These are phyloP conservation scores for Pulveroboletus frians DNA, from an alignment of 768 basidiomycete species.

Conservation along the genomic window DNA sequence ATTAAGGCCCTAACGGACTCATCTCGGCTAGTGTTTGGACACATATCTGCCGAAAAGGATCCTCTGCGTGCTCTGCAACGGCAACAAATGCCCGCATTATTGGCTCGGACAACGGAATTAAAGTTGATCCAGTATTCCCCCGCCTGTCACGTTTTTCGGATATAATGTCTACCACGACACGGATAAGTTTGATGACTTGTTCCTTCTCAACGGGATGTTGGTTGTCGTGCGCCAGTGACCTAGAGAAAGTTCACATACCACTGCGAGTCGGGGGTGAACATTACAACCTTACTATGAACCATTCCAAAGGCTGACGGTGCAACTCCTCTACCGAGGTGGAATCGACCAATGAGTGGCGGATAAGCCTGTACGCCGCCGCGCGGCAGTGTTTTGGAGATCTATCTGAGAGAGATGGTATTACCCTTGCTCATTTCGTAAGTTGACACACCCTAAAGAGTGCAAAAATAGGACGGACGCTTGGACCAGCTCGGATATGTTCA, in stretches of 20 bases:
- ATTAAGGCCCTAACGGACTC: conserved; percentile 42
- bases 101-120: conserved; percentile 63
- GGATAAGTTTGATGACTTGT: conserved; percentile 86
- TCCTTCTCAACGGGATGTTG: conserved; percentile 83
- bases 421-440: conserved; percentile 41
- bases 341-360: conserved; percentile 77
- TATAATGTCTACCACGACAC: conserved; percentile 74
- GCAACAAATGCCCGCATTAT: conserved; percentile 89
- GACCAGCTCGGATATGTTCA: conserved; percentile 65
- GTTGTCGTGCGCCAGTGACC: conserved; percentile 81
- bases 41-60: conserved; percentile 76
- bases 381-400: conserved; percentile 64
- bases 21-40: conserved; percentile 90
- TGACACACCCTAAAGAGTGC: not conserved
- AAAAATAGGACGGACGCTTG: conserved; percentile 52
- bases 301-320: conserved; percentile 65
- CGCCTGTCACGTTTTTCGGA: conserved; percentile 47
- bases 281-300: conserved; percentile 85
- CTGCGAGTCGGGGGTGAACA: not conserved
- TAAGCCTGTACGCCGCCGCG: conserved; percentile 76
- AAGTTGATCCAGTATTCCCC: conserved; percentile 36
- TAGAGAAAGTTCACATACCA: conserved; percentile 27
- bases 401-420: conserved; percentile 78
- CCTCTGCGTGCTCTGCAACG: conserved; percentile 88
- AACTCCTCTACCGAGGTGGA: conserved; percentile 62